These are phyloP conservation scores for Podaxis rugospora DNA, from an alignment of 768 basidiomycete genomes.

Conservation along the genomic window DNA sequence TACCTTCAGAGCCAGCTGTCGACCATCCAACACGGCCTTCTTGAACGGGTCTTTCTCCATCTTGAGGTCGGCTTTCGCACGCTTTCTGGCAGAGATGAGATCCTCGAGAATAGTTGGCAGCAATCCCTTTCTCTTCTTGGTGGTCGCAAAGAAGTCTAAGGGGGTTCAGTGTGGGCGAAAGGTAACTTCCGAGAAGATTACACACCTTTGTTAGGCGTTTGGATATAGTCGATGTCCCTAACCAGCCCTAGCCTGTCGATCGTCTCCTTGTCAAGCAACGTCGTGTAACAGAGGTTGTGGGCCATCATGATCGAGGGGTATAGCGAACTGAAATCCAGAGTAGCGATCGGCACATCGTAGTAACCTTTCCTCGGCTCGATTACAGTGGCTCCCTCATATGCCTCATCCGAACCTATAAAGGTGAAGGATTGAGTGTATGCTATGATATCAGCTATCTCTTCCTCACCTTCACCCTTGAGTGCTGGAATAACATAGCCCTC, in stretches of 20 bases:
- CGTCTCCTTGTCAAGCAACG: conserved; percentile 76
- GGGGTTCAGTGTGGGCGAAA: background rate
- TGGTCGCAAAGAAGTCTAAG: conserved; percentile 80
- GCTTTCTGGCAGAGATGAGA: conserved; percentile 88
- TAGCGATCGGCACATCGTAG: conserved; percentile 95
- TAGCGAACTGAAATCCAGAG: conserved; percentile 96
- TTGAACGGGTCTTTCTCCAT: conserved; percentile 96
- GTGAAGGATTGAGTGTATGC: conserved; percentile 3
- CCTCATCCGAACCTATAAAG: conserved; percentile 76
- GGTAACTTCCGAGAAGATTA: background rate
- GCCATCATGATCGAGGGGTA: conserved; percentile 99
- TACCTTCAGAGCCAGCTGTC: conserved; percentile 95
- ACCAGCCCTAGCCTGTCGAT: conserved; percentile 75
- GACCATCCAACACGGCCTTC: conserved; percentile 94
- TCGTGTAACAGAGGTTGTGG: conserved; percentile 98
- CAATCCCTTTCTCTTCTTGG: conserved; percentile 76
- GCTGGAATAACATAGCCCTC: conserved; percentile 90
- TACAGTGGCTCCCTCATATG: conserved; percentile 98
- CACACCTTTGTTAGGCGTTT: conserved; percentile 93
- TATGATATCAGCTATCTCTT: background rate
- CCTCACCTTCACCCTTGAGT: conserved; percentile 75
- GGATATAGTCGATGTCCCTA: conserved; percentile 87
- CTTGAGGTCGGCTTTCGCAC: conserved; percentile 93
- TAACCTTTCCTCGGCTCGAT: conserved; percentile 96
- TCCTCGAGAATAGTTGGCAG: conserved; percentile 92